Evolutionary conservation across 2,329 filamentous ascomycete species (phyloP), one percentile per base, ranked within the genome.

Genomic region (Aspergillus brasiliensis): DNA sequence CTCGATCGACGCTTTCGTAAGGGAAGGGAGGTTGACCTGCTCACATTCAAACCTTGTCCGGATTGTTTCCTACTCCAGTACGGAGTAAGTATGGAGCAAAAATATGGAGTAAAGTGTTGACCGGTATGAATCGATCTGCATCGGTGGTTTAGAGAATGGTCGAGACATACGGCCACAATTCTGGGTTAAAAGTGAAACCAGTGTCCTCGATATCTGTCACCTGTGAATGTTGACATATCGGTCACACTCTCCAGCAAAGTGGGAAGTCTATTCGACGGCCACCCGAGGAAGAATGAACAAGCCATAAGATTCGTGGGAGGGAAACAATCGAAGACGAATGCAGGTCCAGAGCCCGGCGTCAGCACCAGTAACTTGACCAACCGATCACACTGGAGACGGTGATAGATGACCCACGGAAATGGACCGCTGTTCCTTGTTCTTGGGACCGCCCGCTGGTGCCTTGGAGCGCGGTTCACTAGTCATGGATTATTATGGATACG

Each of bases 1-100:
- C 62, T 65, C 55, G 68, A 71, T 70, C 68, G 66, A 55, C 68
- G 59, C 34, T 48, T 27, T 61, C 25, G 57, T 57, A 61, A 61
- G 58, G 49, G 62, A 59, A 34, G 31, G 31, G 31, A 34, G 11
- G 31, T 34, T 34, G 60, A 59, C 56, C 57, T 46, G 51, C 59
- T 65, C 61, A 56, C 40, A 56, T 61, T 57, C 34, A 53, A 61
- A 60, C 61, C 51, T 58, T 56, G 38, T 51, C 56, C 31, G 31
- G 38, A 40, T 40, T n/a, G 40, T 31, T 52, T 31, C 47, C 52
- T n/a, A 34, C 58, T 44, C 37, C 51, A 46, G 40, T 27, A 42
- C 11, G 37, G 21, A 27, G 44, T 49, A 38, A 27, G 44, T 49
- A 38, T 31, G 47, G 55, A 51, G 38, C 23, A 23, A 38, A 38